A percentile compares a stretch with the other conserved stretches of the same genome.
Evolutionary conservation across 306 rosid species (phyloP).

Genomic region (Quercus cerris): DNA sequence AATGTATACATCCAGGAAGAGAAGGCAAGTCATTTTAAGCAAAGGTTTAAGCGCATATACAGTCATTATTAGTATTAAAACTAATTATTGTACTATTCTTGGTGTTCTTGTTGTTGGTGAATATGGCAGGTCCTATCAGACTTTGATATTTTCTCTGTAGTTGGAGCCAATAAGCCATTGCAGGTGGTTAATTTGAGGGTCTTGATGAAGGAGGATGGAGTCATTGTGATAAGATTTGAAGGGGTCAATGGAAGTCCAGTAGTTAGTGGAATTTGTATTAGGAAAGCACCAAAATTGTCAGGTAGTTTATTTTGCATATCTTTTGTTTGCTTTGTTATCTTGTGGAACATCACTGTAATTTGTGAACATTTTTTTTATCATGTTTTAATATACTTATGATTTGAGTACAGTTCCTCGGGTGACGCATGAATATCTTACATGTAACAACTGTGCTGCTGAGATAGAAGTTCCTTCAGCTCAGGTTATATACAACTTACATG

Average conservation of each 20-base stretch:
- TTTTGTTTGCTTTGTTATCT: not conserved
- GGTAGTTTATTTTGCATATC: conserved; percentile 39
- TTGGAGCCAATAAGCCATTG: conserved; percentile 82
- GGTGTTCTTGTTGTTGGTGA: conserved; percentile 14
- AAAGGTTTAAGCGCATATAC: not conserved
- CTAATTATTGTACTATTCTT: not conserved
- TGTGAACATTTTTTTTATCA: not conserved
- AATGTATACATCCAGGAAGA: conserved; percentile 75
- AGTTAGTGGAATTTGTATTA: conserved; percentile 76
- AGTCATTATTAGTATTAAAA: not conserved
- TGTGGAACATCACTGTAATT: not conserved
- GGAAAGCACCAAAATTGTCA: conserved; percentile 44
- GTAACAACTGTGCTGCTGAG: conserved; percentile 53
- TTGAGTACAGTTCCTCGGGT: conserved; percentile 49
- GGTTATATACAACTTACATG: conserved; percentile 45
- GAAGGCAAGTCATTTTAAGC: conserved; percentile 42
- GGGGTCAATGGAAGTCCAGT: conserved; percentile 72
- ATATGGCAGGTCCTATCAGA: conserved; percentile 69
- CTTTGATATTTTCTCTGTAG: conserved; percentile 69
- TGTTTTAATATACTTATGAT: not conserved
- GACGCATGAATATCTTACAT: conserved; percentile 44
- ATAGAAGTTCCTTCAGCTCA: conserved; percentile 71
- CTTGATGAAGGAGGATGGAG: conserved; percentile 58
- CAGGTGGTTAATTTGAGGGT: conserved; percentile 58
- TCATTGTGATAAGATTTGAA: conserved; percentile 63